These are phyloP conservation scores for Cicer chorassanicum DNA, from an alignment of 306 rosid genomes.

Conservation along the genomic window DNA sequence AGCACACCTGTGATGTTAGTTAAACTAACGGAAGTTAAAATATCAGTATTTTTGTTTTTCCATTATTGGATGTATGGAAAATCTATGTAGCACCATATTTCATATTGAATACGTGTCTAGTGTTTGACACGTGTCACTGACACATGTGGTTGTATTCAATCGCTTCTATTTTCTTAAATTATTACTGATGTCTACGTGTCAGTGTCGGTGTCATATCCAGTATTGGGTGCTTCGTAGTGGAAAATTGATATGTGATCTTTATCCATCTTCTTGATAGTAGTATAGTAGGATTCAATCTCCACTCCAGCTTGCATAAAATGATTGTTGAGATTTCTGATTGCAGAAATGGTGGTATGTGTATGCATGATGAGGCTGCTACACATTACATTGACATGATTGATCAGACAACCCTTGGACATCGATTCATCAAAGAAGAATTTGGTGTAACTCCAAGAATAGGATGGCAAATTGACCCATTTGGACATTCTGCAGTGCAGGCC, in stretches of 20 bases:
- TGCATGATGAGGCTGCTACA: slow-evolving; percentile 91
- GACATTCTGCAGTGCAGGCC: slow-evolving; percentile 90
- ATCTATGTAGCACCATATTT: no score
- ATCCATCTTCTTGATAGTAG: slow-evolving; percentile 1
- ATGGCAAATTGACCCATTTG: slow-evolving; percentile 94
- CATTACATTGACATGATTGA: slow-evolving; percentile 93
- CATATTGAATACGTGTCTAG: no score
- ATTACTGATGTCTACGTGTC: no score
- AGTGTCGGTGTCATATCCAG: no score
- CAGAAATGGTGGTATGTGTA: slow-evolving; percentile 92
- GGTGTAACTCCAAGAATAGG: slow-evolving; percentile 73
- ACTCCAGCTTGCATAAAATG: slow-evolving; percentile 1
- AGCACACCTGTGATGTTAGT: no score
- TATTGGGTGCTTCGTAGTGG: no score
- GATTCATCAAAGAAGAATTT: slow-evolving; percentile 65
- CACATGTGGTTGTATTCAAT: no score
- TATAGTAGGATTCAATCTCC: slow-evolving; percentile 15
- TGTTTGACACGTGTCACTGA: no score
- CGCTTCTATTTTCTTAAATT: no score
- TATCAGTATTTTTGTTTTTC: not conserved
- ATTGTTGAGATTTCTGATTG: slow-evolving; percentile 31
- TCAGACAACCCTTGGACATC: slow-evolving; percentile 92
- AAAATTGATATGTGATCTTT: slow-evolving; percentile 2
- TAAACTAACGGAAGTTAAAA: no score
- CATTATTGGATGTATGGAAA: not conserved